phyloP scores from a whole-genome alignment of 1,284 basidiomycete species.

The Sanguinoderma infundibulare region DNA sequence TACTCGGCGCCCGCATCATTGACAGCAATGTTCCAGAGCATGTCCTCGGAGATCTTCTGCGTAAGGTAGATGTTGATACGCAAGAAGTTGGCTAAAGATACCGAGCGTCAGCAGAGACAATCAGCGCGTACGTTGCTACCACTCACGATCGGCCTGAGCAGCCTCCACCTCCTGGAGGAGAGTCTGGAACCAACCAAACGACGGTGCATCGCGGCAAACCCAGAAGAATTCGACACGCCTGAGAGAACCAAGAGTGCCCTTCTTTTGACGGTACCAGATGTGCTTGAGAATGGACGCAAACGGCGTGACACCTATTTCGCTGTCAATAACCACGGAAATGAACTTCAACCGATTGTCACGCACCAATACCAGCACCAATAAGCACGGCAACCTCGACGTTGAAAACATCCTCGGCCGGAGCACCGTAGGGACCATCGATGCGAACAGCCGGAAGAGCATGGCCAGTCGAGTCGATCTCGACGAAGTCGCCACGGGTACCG shows the following conservation, averaged over 20 bases:
- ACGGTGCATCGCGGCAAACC: slow-evolving; percentile 88
- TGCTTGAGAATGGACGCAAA: slow-evolving; percentile 92
- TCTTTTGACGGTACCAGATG: slow-evolving; percentile 89
- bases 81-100: slow-evolving; percentile 76
- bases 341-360: slow-evolving; percentile 26
- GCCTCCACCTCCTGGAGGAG: slow-evolving; percentile 85
- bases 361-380: slow-evolving; percentile 89
- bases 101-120: slow-evolving; percentile 6
- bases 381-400: slow-evolving; percentile 83
- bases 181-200: slow-evolving; percentile 92
- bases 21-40: slow-evolving; percentile 89
- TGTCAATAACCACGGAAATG: not conserved
- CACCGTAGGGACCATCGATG: slow-evolving; percentile 88
- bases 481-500: slow-evolving; percentile 71
- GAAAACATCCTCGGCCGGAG: slow-evolving; percentile 91
- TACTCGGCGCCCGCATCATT: slow-evolving; percentile 83
- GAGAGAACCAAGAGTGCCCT: slow-evolving; percentile 74
- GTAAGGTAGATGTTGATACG: slow-evolving; percentile 91
- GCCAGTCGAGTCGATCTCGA: slow-evolving; percentile 68
- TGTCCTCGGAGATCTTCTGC: slow-evolving; percentile 82
- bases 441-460: slow-evolving; percentile 71
- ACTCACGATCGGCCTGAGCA: slow-evolving; percentile 81
- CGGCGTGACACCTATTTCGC: slow-evolving; percentile 72
- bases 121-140: slow-evolving; percentile 3
- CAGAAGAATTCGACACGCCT: slow-evolving; percentile 91